Base-by-base conservation (phyloP, 2,329 filamentous ascomycete species). In the Cladosporium halotolerans region DNA sequence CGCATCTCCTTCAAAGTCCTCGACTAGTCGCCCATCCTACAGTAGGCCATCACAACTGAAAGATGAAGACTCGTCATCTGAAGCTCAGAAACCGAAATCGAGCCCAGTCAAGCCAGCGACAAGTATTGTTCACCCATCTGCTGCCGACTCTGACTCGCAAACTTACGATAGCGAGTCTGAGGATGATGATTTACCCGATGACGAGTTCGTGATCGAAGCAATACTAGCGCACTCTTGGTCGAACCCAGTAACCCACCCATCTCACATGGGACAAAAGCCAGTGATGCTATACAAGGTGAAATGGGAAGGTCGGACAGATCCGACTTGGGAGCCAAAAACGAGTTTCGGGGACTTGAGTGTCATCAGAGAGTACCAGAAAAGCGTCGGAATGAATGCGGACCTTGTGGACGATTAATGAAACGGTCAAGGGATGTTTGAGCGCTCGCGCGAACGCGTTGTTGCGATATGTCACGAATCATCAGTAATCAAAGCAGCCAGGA, bases 241-340 rank as follows among this genome's bases (percentile, higher is more conserved):
- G 5, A 63, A 67, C 36, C 63, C 63, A 9, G 31, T 45, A 13
- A 63, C 61, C 2, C 64, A 66, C 44, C 59, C 63, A 3, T 23
- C 52, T 3, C 39, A 58, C 2, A 28, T 57, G 9, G 63, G 63
- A 9, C 57, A 61, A 36, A 55, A 62, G 19, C 59, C 59, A 31
- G 61, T 61, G 3, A 64, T 64, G 63, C 55, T 67, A 6, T 67
- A 65, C 42, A 58, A 62, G 32, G 62, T 65, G 16, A 66, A 66
- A 54, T 67, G 65, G 65, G 59, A 54, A 49, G 65, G 66, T 3
- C 65, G 52, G 32, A 55, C 60, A 3, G 63, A 66, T 13, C 55
- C 57, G 8, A 66, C 65, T 0, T 70, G 67, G 67, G 66, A 70
- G 56, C 66, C 67, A 1, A 55, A 50, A 11, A 56, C 62, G 6